Evolutionary conservation across 2,329 filamentous ascomycete species (phyloP).

Genomic region (Fusarium poae): DNA sequence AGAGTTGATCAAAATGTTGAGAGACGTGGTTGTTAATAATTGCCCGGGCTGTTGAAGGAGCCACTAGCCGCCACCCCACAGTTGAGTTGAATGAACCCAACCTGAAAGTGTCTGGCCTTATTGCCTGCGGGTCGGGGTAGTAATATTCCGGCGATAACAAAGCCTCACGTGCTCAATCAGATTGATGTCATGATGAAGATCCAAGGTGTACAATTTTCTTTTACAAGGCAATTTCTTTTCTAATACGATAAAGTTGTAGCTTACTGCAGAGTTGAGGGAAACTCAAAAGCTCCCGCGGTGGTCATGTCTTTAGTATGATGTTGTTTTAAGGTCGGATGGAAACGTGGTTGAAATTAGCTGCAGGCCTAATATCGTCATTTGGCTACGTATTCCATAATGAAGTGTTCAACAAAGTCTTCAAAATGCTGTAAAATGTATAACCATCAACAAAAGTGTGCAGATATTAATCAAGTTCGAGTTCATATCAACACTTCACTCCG

Average conservation of each 20-base stretch:
- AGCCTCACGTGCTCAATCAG: slow-evolving; percentile 41
- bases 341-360: neutral
- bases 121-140: slow-evolving; percentile 10
- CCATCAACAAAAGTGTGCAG: neutral
- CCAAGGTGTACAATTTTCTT: neutral
- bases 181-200: slow-evolving; percentile 44
- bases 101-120: slow-evolving; percentile 2
- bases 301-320: neutral
- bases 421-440: neutral
- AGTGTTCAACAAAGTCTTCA: neutral
- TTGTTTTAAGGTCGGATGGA: neutral
- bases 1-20: slow-evolving; percentile 38
- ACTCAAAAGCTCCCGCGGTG: neutral
- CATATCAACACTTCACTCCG: too few relatives aligned
- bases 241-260: neutral
- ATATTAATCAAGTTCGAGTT: neutral
- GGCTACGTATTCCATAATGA: neutral
- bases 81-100: slow-evolving; percentile 15
- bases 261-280: neutral
- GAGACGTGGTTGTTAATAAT: slow-evolving; percentile 47
- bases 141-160: slow-evolving; percentile 30
- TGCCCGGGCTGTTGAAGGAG: slow-evolving; percentile 31
- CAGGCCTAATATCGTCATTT: neutral
- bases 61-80: slow-evolving; percentile 44
- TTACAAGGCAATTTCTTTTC: neutral